Evolutionary conservation across 2,329 filamentous ascomycete species (phyloP).

Genomic region (Scedosporium dehoogii): DNA sequence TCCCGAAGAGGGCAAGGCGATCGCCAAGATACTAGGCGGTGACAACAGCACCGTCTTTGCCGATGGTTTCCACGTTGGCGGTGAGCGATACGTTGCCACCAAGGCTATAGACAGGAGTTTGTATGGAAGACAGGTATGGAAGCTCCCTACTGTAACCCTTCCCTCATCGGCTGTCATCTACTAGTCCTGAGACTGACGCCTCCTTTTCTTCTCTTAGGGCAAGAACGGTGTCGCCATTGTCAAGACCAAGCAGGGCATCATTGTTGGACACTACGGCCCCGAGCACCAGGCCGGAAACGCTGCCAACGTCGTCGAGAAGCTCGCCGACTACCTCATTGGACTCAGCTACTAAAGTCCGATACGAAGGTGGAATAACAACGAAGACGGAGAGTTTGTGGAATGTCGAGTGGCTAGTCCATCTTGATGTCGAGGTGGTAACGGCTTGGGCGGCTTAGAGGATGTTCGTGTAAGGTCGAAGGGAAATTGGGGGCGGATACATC

Average conservation of each 20-base stretch:
- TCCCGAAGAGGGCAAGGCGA: constrained; percentile 47
- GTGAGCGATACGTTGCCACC: constrained; percentile 69
- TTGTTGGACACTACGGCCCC: constrained; percentile 81
- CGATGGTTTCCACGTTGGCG: constrained; percentile 65
- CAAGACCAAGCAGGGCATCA: constrained; percentile 81
- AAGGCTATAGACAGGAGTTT: constrained; percentile 68
- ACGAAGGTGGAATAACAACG: not conserved
- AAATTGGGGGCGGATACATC: not conserved
- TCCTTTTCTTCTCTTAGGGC: not conserved
- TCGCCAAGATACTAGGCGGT: constrained; percentile 41
- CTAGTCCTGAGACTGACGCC: not conserved
- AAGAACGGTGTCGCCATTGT: constrained; percentile 25
- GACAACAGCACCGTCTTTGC: constrained; percentile 49
- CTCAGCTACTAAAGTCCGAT: constrained; percentile 55
- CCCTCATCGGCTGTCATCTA: not conserved
- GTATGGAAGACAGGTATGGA: constrained; percentile 73
- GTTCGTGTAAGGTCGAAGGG: not conserved
- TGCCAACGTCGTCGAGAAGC: constrained; percentile 66
- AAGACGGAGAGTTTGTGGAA: not conserved
- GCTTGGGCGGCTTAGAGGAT: not conserved
- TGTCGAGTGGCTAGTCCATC: not conserved
- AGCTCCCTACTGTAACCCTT: not conserved
- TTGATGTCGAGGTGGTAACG: not conserved
- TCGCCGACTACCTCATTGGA: constrained; percentile 79
- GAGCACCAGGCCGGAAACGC: constrained; percentile 62